These are phyloP conservation scores for Solanum chmielewskii DNA, from an alignment of 257 asterid genomes.

Conservation along the genomic window DNA sequence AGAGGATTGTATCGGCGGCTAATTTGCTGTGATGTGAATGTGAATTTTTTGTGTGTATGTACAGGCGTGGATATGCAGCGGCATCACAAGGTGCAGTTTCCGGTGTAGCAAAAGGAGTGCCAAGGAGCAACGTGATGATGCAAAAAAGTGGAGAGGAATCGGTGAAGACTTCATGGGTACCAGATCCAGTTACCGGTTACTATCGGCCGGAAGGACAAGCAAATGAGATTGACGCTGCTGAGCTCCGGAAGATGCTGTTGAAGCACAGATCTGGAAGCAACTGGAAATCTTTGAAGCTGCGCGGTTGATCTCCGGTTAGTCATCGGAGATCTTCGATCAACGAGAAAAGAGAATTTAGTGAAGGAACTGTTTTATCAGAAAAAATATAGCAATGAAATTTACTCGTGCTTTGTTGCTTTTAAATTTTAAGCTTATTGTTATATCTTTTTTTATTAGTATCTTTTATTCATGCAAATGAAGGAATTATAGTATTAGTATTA, in stretches of 20 bases:
- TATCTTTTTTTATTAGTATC: background rate
- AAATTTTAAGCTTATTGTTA: background rate
- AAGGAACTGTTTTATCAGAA: background rate
- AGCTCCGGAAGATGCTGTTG: conserved; percentile 35
- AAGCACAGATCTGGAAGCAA: conserved; percentile 16
- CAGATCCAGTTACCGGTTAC: conserved; percentile 73
- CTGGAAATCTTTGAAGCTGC: background rate
- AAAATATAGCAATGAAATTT: background rate
- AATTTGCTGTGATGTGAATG: background rate
- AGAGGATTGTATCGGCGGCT: background rate
- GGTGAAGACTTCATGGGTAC: conserved; percentile 54
- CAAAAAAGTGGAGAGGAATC: conserved; percentile 38
- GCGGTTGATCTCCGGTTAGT: background rate
- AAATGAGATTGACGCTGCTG: conserved; percentile 53
- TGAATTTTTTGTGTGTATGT: background rate
- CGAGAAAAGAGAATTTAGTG: background rate
- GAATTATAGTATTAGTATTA: background rate
- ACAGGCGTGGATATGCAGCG: conserved; percentile 24
- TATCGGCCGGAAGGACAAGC: conserved; percentile 57
- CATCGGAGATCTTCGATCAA: background rate
- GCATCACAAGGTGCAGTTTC: conserved; percentile 11
- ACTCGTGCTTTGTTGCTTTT: background rate
- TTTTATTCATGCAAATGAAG: background rate
- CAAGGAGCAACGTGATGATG: conserved; percentile 13
- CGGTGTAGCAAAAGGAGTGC: background rate